A percentile compares a stretch with the other conserved stretches of the same genome.
Conservation (phyloP, 768 basidiomycete species). For the Gloeostereum incarnatum region DNA sequence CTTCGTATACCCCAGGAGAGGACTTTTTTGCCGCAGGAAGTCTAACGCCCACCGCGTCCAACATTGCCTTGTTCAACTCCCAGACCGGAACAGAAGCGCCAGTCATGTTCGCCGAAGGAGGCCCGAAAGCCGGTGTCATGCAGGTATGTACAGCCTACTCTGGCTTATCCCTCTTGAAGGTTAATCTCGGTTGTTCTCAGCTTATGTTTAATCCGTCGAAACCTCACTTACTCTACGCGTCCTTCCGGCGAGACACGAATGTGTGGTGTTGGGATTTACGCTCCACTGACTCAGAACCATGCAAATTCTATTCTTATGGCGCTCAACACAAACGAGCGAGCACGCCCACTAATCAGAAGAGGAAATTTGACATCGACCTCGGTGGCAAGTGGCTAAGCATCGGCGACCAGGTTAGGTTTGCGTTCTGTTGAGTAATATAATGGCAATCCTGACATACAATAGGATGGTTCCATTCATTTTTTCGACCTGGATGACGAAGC, state of each 20-base stretch:
- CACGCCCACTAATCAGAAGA: constrained; percentile 64
- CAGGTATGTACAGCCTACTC: constrained; percentile 30
- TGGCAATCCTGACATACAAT: not conserved
- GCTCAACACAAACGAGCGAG: constrained; percentile 6
- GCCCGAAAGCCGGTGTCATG: constrained; percentile 38
- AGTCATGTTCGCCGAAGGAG: constrained; percentile 55
- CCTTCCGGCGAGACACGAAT: constrained; percentile 55
- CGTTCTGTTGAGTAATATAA: constrained; percentile 1
- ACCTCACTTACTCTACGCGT: constrained; percentile 69
- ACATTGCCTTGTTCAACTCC: constrained; percentile 60
- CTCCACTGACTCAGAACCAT: constrained; percentile 33
- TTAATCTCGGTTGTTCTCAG: constrained; percentile 24
- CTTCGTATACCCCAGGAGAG: constrained; percentile 43
- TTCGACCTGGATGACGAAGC: constrained; percentile 36
- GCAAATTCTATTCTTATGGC: constrained; percentile 23
- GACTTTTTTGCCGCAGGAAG: constrained; percentile 78
- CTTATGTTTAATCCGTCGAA: constrained; percentile 67
- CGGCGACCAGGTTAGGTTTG: constrained; percentile 55
- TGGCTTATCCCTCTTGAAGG: not conserved
- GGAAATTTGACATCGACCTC: constrained; percentile 69
- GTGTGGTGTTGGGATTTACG: constrained; percentile 81
- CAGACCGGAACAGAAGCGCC: constrained; percentile 47
- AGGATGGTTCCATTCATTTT: constrained; percentile 53
- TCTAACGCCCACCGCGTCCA: constrained; percentile 42
- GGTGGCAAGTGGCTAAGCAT: constrained; percentile 53